phyloP scores from a whole-genome alignment of 2,329 filamentous ascomycete genomes.

The Orbilia ellipsospora region DNA sequence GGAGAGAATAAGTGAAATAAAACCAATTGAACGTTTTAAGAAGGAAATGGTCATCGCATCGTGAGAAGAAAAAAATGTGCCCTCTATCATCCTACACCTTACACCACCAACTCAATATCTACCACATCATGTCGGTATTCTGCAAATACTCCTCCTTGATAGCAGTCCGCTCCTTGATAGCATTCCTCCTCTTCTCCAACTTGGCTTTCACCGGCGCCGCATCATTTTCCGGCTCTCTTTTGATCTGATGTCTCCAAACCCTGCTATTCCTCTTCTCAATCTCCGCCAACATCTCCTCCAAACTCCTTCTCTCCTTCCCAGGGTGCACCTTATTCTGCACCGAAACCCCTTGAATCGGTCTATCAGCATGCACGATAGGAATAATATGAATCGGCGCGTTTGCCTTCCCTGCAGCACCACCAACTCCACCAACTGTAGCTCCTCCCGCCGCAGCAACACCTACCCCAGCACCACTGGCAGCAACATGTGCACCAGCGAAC shows the following conservation, averaged over 20 bases:
- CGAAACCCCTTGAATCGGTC: slow-evolving; percentile 6
- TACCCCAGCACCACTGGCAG: neutral
- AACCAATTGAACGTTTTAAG: no score
- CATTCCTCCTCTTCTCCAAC: slow-evolving; percentile 10
- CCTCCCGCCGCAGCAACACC: slow-evolving; percentile 17
- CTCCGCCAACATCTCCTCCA: neutral
- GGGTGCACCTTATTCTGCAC: slow-evolving; percentile 14
- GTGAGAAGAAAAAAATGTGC: neutral
- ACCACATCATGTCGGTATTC: slow-evolving; percentile 22
- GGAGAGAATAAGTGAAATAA: no score
- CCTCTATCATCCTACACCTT: neutral
- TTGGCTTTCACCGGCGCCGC: neutral
- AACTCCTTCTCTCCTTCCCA: neutral
- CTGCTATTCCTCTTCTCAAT: slow-evolving; percentile 27
- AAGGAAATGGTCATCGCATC: slow-evolving; percentile 16
- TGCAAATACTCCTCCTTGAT: slow-evolving; percentile 25
- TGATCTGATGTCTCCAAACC: slow-evolving; percentile 16
- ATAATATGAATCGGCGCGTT: slow-evolving; percentile 1
- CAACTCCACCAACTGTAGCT: neutral
- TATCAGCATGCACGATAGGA: slow-evolving; percentile 6
- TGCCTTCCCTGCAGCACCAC: slow-evolving; percentile 9
- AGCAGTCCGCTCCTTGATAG: slow-evolving; percentile 1
- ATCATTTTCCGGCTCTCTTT: neutral
- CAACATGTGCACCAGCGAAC: slow-evolving; percentile 37
- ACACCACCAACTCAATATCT: neutral